These are phyloP conservation scores for Truncatella angustata DNA, from an alignment of 2,329 filamentous ascomycete genomes.

Conservation along the genomic window DNA sequence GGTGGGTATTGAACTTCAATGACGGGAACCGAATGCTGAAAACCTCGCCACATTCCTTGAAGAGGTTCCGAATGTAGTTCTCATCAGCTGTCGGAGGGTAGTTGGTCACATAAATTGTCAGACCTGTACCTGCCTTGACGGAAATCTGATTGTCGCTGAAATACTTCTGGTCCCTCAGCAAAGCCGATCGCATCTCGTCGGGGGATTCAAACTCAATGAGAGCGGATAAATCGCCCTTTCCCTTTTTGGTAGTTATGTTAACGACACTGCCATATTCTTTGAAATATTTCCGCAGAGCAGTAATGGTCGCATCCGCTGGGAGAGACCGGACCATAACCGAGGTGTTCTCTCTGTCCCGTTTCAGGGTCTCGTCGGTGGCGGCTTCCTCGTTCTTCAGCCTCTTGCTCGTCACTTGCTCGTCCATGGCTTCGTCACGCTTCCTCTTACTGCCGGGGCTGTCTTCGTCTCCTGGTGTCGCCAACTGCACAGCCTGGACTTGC, in stretches of 20 bases:
- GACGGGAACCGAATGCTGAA: conserved; percentile 87
- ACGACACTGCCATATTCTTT: conserved; percentile 85
- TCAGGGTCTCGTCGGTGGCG: conserved; percentile 43
- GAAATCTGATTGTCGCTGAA: conserved; percentile 71
- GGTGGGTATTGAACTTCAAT: conserved; percentile 81
- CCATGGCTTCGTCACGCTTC: conserved; percentile 64
- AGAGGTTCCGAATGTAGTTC: conserved; percentile 64
- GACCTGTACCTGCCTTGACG: conserved; percentile 71
- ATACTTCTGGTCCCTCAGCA: conserved; percentile 77
- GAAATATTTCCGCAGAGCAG: conserved; percentile 84
- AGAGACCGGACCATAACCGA: conserved; percentile 80
- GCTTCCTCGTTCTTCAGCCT: conserved; percentile 55
- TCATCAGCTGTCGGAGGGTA: conserved; percentile 79
- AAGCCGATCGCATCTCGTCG: conserved; percentile 78
- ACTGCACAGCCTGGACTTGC: conserved; percentile 31
- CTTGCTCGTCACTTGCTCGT: conserved; percentile 60
- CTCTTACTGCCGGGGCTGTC: conserved; percentile 58
- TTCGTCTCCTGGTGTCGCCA: conserved; percentile 30
- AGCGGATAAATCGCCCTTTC: conserved; percentile 63
- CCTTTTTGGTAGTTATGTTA: conserved; percentile 66
- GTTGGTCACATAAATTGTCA: conserved; percentile 88
- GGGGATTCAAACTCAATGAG: conserved; percentile 80
- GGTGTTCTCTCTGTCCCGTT: conserved; percentile 87
- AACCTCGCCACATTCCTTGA: conserved; percentile 75
- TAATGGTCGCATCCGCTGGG: conserved; percentile 66